These are phyloP conservation scores for Chloropicon primus DNA, from an alignment of 139 green algal genomes.

Conservation along the genomic window DNA sequence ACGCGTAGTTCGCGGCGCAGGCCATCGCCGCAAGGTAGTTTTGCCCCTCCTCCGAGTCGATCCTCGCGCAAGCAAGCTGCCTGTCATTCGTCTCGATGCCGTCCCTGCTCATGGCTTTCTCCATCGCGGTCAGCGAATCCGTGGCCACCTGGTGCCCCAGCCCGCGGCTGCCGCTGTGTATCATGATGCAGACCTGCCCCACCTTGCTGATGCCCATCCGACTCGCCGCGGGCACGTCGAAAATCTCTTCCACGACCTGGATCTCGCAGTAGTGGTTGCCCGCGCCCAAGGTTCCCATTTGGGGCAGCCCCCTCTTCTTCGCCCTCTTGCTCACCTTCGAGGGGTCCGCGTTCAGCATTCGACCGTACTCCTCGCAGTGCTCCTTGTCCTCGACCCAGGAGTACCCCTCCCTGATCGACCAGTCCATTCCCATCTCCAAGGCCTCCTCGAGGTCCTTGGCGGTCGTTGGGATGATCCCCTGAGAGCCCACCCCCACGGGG, in stretches of 20 bases:
- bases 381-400: conserved; percentile 81
- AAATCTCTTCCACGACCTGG: conserved; percentile 74
- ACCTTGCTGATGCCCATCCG: conserved; percentile 62
- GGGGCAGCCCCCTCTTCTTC: conserved; percentile 77
- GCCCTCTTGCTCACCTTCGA: conserved; percentile 58
- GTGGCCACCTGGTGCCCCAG: conserved; percentile 82
- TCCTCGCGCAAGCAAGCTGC: conserved; percentile 76
- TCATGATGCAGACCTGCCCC: conserved; percentile 66
- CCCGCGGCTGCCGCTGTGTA: conserved; percentile 65
- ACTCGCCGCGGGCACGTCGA: conserved; percentile 44
- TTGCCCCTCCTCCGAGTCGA: conserved; percentile 37
- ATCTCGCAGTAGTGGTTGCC: conserved; percentile 89
- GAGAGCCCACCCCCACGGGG: conserved; percentile 74
- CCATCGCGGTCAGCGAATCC: conserved; percentile 71
- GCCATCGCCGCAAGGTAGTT: conserved; percentile 80
- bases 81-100: conserved; percentile 60
- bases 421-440: conserved; percentile 81
- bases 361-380: conserved; percentile 74
- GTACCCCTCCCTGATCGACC: conserved; percentile 43
- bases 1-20: conserved; percentile 83
- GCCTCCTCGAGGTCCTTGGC: conserved; percentile 56
- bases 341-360: conserved; percentile 71
- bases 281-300: conserved; percentile 83
- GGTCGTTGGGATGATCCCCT: conserved; percentile 73
- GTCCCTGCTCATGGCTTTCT: conserved; percentile 65